Evolutionary conservation across 139 green algal species (phyloP).

Genomic region (Chlorella sp.): DNA sequence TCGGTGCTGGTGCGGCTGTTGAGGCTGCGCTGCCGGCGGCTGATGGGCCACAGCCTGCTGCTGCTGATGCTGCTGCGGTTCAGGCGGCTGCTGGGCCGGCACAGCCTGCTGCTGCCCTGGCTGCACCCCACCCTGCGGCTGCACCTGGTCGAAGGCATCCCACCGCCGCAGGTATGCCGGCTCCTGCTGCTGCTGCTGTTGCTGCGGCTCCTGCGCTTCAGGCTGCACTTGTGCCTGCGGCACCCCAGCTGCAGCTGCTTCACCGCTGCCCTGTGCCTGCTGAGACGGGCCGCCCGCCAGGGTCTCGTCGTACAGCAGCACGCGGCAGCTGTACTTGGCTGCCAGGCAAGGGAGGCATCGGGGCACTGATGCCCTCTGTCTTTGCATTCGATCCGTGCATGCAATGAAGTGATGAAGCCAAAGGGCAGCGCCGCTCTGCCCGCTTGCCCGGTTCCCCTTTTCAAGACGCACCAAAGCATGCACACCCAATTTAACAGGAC

Average conservation of each 20-base stretch:
- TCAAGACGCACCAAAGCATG: too few relatives aligned
- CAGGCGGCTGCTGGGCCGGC: not conserved
- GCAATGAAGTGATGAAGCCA: too few relatives aligned
- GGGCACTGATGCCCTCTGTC: too few relatives aligned
- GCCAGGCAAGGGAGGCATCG: not conserved
- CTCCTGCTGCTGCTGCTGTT: not conserved
- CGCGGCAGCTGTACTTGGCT: conserved; percentile 33
- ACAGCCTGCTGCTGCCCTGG: not conserved
- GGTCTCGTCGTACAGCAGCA: conserved; percentile 17
- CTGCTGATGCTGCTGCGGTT: not conserved
- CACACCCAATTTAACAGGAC: not conserved
- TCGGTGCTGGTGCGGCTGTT: not conserved
- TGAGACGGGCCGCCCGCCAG: not conserved
- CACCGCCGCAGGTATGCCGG: not conserved
- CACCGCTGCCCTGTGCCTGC: too few relatives aligned
- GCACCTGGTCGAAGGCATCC: not conserved
- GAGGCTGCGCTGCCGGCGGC: not conserved
- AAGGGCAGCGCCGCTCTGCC: too few relatives aligned
- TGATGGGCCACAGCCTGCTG: not conserved
- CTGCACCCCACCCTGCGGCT: not conserved
- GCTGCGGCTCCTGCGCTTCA: too few relatives aligned
- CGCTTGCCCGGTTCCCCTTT: too few relatives aligned
- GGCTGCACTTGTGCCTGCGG: too few relatives aligned
- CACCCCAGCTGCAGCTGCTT: too few relatives aligned
- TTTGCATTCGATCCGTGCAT: too few relatives aligned